These are phyloP conservation scores for Filobasidium wieringae DNA, from an alignment of 768 basidiomycete genomes.

Conservation along the genomic window DNA sequence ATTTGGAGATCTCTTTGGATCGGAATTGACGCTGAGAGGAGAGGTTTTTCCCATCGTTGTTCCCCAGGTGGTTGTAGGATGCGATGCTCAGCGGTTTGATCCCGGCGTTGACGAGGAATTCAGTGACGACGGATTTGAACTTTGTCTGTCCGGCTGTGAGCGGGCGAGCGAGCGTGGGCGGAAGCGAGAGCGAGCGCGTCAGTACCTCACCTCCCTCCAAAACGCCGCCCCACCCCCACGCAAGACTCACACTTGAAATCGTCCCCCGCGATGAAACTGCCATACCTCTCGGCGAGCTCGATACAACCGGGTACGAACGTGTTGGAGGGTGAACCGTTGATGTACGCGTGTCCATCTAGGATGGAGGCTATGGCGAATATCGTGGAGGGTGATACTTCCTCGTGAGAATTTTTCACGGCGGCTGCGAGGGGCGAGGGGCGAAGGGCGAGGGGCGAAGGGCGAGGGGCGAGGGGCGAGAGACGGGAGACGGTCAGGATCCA, in stretches of 20 bases:
- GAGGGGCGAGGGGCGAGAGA: neutral
- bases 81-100: conserved; percentile 96
- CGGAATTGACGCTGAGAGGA: conserved; percentile 85
- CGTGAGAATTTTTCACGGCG: conserved; percentile 71
- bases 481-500: neutral
- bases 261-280: conserved; percentile 92
- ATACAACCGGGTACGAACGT: conserved; percentile 95
- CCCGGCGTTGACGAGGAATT: conserved; percentile 96
- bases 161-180: neutral
- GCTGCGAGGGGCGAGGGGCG: conserved; percentile 9
- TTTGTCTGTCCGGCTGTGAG: conserved; percentile 61
- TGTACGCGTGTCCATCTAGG: conserved; percentile 86
- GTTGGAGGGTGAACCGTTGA: conserved; percentile 98
- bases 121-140: conserved; percentile 86
- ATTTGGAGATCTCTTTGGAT: conserved; percentile 97
- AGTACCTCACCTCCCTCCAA: neutral
- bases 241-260: conserved; percentile 62
- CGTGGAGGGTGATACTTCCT: conserved; percentile 91
- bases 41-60: conserved; percentile 92
- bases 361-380: conserved; percentile 91
- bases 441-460: neutral
- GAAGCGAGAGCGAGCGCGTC: too few species aligned
- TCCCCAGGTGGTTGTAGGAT: conserved; percentile 96
- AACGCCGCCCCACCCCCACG: neutral
- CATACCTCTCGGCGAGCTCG: conserved; percentile 73